These are phyloP conservation scores for Ophiostoma ulmi DNA, from an alignment of 2,329 filamentous ascomycete genomes.

Conservation along the genomic window DNA sequence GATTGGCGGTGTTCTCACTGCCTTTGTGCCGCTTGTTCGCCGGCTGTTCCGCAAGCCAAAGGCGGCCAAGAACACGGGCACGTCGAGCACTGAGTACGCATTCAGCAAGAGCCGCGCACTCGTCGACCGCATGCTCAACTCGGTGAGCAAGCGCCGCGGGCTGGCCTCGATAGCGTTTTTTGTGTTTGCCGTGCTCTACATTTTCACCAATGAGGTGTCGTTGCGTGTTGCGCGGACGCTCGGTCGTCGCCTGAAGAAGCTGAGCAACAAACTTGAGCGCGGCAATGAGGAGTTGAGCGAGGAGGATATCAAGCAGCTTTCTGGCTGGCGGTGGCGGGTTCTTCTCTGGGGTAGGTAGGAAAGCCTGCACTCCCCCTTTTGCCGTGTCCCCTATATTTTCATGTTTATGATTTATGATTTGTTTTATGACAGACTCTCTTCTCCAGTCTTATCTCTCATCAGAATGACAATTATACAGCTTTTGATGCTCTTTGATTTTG, in stretches of 20 bases:
- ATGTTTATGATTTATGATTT: not conserved
- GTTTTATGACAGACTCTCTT: not conserved
- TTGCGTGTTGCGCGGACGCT: constrained; percentile 51
- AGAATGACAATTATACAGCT: not conserved
- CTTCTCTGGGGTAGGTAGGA: constrained; percentile 40
- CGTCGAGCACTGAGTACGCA: constrained; percentile 48
- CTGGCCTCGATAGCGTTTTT: constrained; percentile 50
- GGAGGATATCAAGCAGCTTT: constrained; percentile 45
- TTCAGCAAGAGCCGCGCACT: constrained; percentile 49
- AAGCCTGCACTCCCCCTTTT: not conserved
- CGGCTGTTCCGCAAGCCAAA: constrained; percentile 44
- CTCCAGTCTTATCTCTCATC: not conserved
- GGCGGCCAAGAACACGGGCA: constrained; percentile 39
- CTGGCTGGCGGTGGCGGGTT: constrained; percentile 55
- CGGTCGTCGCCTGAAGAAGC: constrained; percentile 45
- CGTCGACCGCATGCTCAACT: constrained; percentile 45
- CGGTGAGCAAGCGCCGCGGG: constrained; percentile 41
- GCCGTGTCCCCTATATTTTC: not conserved
- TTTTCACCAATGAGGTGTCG: constrained; percentile 56
- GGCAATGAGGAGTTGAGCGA: constrained; percentile 45
- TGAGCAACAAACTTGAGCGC: constrained; percentile 45
- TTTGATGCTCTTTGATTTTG: not conserved
- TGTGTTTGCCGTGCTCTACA: constrained; percentile 53
- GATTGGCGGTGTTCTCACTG: constrained; percentile 48
- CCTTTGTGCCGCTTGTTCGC: constrained; percentile 49